Percentiles rank a stretch among this genome's conserved stretches.
phyloP scores from a whole-genome alignment of 1,139 yeast species.

The Pichia cactophila region DNA sequence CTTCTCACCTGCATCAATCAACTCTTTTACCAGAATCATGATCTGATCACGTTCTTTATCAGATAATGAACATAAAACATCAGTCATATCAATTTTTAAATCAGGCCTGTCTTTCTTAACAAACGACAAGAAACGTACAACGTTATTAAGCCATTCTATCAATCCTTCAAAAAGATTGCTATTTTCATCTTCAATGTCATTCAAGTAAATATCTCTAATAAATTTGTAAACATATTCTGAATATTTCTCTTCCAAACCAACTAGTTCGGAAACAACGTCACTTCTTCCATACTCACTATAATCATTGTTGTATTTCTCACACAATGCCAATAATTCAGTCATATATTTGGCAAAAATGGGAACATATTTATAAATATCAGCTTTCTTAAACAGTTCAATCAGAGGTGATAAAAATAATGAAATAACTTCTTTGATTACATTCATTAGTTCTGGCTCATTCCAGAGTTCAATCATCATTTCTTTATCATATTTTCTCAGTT shows the following conservation, averaged over 20 bases:
- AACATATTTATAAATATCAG: constrained; percentile 70
- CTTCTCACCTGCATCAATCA: constrained; percentile 37
- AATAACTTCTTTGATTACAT: constrained; percentile 61
- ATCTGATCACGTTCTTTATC: neutral
- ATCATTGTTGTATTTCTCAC: constrained; percentile 43
- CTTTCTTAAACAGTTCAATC: constrained; percentile 65
- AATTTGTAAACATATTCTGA: constrained; percentile 65
- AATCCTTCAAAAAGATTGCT: constrained; percentile 64
- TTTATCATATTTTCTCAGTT: constrained; percentile 67
- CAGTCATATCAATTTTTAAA: constrained; percentile 35
- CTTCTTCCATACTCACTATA: constrained; percentile 21
- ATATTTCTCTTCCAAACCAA: constrained; percentile 59
- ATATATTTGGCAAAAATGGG: constrained; percentile 66
- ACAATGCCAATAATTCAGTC: constrained; percentile 56
- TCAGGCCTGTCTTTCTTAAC: constrained; percentile 48
- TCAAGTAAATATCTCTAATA: constrained; percentile 64
- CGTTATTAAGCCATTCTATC: constrained; percentile 56
- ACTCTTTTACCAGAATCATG: constrained; percentile 31
- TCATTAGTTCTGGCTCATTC: constrained; percentile 76
- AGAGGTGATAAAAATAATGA: constrained; percentile 80
- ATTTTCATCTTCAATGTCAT: constrained; percentile 41
- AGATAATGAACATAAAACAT: neutral
- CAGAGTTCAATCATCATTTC: constrained; percentile 66
- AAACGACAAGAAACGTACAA: constrained; percentile 51
- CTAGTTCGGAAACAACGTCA: constrained; percentile 55